Evolutionary conservation across 805 yeast genomes (phyloP).

Genomic region (Schizosaccharomyces osmophilus): DNA sequence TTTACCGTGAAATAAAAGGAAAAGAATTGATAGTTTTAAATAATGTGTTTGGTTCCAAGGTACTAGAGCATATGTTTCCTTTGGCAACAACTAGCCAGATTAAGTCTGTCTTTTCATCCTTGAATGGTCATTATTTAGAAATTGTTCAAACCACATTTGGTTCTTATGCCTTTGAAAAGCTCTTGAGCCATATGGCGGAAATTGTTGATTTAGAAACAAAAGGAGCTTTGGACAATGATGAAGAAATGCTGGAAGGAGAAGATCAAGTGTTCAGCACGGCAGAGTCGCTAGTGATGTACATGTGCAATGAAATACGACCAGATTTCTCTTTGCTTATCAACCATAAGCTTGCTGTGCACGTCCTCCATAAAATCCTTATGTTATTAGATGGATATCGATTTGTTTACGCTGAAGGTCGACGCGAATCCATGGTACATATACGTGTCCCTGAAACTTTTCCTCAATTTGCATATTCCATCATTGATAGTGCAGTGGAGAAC

Average conservation of each 20-base stretch:
- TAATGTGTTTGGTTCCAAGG: constrained; percentile 78
- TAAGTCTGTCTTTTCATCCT: constrained; percentile 34
- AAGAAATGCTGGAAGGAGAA: constrained; percentile 2
- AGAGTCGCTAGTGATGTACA: constrained; percentile 39
- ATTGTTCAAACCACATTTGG: constrained; percentile 70
- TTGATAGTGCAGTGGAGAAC: not conserved
- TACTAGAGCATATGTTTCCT: constrained; percentile 60
- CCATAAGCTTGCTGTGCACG: constrained; percentile 1
- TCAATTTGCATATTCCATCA: not conserved
- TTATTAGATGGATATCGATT: not conserved
- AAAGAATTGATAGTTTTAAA: constrained; percentile 79
- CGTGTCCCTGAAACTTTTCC: not conserved
- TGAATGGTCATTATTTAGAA: constrained; percentile 44
- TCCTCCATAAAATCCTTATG: not conserved
- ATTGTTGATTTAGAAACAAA: constrained; percentile 41
- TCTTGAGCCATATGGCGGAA: constrained; percentile 49
- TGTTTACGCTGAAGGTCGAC: not conserved
- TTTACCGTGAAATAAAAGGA: constrained; percentile 64
- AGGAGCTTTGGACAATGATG: constrained; percentile 9
- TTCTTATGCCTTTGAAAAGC: constrained; percentile 77
- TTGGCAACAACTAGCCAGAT: constrained; percentile 40
- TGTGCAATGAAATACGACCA: constrained; percentile 35
- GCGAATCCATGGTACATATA: not conserved
- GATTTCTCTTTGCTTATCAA: constrained; percentile 13
- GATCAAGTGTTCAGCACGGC: constrained; percentile 22